phyloP scores from a whole-genome alignment of 352 stramenopile species.

The Globisporangium parvum region DNA sequence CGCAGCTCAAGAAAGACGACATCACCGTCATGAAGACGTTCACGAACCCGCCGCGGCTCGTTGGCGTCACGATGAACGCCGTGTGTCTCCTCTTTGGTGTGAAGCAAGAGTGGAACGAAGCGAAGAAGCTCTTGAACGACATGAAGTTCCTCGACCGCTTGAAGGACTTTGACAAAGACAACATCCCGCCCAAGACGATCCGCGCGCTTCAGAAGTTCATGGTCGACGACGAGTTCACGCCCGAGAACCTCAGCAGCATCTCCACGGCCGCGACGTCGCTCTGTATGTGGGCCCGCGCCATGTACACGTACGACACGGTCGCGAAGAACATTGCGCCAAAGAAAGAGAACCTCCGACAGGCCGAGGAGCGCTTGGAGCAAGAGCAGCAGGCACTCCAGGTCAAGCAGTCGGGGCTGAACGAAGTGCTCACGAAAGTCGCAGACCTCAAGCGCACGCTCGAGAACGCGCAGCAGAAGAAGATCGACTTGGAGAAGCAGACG shows the following conservation, averaged over 20 bases:
- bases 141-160: conserved; percentile 91
- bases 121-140: conserved; percentile 88
- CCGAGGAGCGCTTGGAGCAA: conserved; percentile 79
- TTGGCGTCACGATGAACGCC: conserved; percentile 90
- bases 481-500: conserved; percentile 87
- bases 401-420: conserved; percentile 83
- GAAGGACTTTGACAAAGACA: conserved; percentile 87
- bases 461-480: conserved; percentile 89
- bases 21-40: conserved; percentile 92
- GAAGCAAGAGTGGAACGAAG: conserved; percentile 91
- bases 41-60: conserved; percentile 82
- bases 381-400: conserved; percentile 84
- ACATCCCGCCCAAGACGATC: conserved; percentile 85
- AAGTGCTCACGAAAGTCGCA: conserved; percentile 79
- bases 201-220: conserved; percentile 89
- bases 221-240: conserved; percentile 86
- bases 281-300: conserved; percentile 92
- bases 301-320: conserved; percentile 93
- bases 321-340: conserved; percentile 93
- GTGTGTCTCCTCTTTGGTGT: conserved; percentile 86
- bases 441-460: conserved; percentile 86
- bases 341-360: conserved; percentile 85
- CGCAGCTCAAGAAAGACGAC: conserved; percentile 89
- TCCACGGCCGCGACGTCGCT: conserved; percentile 89
- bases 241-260: conserved; percentile 85